These are phyloP conservation scores for Diphasiastrum complanatum DNA, from an alignment of 83 land plant species.

Conservation along the genomic window DNA sequence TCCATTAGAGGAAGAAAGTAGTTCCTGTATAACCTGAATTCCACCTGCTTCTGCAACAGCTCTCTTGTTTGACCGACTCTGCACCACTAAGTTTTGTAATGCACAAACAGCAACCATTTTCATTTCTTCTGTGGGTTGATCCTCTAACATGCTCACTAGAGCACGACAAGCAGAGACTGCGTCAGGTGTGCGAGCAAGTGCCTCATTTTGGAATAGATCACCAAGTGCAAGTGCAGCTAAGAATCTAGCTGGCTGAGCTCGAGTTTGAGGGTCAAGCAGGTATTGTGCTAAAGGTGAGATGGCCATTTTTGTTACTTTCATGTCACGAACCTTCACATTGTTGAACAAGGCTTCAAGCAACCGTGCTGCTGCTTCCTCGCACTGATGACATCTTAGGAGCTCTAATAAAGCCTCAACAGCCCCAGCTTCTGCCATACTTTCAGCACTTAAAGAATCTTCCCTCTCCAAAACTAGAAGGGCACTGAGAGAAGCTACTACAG, in stretches of 20 bases:
- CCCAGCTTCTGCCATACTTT: slow-evolving; percentile 10
- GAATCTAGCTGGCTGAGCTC: slow-evolving; percentile 2
- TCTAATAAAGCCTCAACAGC: slow-evolving; percentile 10
- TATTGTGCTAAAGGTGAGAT: slow-evolving; percentile 14
- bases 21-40: slow-evolving; percentile 7
- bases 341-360: slow-evolving; percentile 11
- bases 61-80: slow-evolving; percentile 11
- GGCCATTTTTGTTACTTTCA: slow-evolving; percentile 8
- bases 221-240: slow-evolving; percentile 13
- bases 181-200: slow-evolving; percentile 3
- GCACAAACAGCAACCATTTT: slow-evolving; percentile 17
- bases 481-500: slow-evolving; percentile 8
- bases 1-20: slow-evolving; percentile 4
- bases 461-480: slow-evolving; percentile 9
- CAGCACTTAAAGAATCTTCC: slow-evolving; percentile 12
- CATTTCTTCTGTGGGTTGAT: slow-evolving; percentile 19
- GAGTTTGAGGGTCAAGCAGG: slow-evolving; percentile 10
- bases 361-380: slow-evolving; percentile 7
- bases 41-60: slow-evolving; percentile 17
- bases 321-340: slow-evolving; percentile 15
- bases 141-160: slow-evolving; percentile 10
- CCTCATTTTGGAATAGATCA: slow-evolving; percentile 13
- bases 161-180: slow-evolving; percentile 15
- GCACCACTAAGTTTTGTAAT: slow-evolving; percentile 8
- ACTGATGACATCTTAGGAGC: slow-evolving; percentile 9